These are phyloP conservation scores for Cytospora piceicola DNA, from an alignment of 2,329 filamentous ascomycete genomes.

Conservation along the genomic window DNA sequence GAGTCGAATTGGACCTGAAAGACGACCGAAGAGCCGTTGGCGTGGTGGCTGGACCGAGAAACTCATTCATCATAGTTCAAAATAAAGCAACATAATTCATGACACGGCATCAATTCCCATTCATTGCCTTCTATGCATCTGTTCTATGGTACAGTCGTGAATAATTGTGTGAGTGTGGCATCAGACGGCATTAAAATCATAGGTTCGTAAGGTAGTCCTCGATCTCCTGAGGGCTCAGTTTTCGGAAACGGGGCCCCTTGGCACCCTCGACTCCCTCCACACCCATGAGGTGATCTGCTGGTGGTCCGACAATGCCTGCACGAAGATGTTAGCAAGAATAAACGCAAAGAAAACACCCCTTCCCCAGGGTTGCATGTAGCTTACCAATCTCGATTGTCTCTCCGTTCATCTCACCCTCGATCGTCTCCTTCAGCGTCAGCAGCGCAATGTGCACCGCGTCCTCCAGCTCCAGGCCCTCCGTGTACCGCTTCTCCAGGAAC, in stretches of 20 bases:
- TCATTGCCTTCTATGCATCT: constrained; percentile 38
- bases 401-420: constrained; percentile 98
- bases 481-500: constrained; percentile 98
- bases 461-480: constrained; percentile 93
- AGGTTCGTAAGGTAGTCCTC: constrained; percentile 99
- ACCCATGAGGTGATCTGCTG: constrained; percentile 89
- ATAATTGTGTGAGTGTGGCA: constrained; percentile 22
- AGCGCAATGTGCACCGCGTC: constrained; percentile 98
- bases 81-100: constrained; percentile 28
- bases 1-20: constrained; percentile 38
- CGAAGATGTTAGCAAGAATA: background rate
- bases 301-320: constrained; percentile 88
- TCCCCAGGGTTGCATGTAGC: constrained; percentile 37
- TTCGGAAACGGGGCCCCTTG: constrained; percentile 85
- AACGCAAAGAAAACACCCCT: background rate
- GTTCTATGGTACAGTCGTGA: constrained; percentile 46
- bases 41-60: constrained; percentile 54
- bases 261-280: constrained; percentile 87
- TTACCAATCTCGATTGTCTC: constrained; percentile 97
- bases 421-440: constrained; percentile 97
- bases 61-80: constrained; percentile 52
- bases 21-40: constrained; percentile 40
- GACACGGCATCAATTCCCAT: constrained; percentile 28
- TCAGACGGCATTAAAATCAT: constrained; percentile 54
- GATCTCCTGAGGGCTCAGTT: constrained; percentile 96